Conservation (phyloP, 179 eudicot genomes). For the Camellia oleifera region DNA sequence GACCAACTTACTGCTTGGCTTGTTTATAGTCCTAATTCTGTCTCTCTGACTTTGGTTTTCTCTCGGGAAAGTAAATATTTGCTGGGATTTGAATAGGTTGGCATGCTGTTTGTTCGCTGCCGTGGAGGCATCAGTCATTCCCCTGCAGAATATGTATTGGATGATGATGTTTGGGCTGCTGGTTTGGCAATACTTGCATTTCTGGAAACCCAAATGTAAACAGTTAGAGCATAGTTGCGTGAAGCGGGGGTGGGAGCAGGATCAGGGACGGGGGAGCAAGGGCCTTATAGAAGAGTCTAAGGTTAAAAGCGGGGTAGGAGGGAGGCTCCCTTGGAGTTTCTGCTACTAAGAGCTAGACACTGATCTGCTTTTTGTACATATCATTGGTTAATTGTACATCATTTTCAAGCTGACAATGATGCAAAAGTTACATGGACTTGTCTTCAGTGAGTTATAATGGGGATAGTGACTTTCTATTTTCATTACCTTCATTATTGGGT, state of each 20-base stretch:
- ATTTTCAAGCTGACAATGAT: not conserved
- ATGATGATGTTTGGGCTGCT: constrained; percentile 95
- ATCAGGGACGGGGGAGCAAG: too few species aligned
- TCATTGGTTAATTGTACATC: constrained; percentile 11
- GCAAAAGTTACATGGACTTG: too few species aligned
- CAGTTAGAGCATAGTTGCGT: not conserved
- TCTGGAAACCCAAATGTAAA: constrained; percentile 57
- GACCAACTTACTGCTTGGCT: too few species aligned
- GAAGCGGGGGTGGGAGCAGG: too few species aligned
- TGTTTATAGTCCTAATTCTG: too few species aligned
- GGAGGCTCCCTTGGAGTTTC: too few species aligned
- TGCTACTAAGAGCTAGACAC: not conserved
- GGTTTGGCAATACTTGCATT: constrained; percentile 75
- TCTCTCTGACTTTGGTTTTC: not conserved
- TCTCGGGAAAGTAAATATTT: not conserved
- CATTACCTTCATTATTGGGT: too few species aligned
- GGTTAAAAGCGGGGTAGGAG: too few species aligned
- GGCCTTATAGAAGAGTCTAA: too few species aligned
- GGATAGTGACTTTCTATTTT: too few species aligned
- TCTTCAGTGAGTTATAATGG: too few species aligned
- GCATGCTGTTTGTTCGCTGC: constrained; percentile 96
- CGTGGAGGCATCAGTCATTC: constrained; percentile 97
- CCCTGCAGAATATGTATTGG: constrained; percentile 79
- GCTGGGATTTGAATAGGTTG: constrained; percentile 43
- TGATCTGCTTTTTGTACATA: not conserved